A percentile compares a stretch with the other conserved stretches of the same genome.
These are phyloP conservation scores for Dendrocalamus sinicus DNA, from an alignment of 176 grass and related monocot genomes.

Conservation along the genomic window DNA sequence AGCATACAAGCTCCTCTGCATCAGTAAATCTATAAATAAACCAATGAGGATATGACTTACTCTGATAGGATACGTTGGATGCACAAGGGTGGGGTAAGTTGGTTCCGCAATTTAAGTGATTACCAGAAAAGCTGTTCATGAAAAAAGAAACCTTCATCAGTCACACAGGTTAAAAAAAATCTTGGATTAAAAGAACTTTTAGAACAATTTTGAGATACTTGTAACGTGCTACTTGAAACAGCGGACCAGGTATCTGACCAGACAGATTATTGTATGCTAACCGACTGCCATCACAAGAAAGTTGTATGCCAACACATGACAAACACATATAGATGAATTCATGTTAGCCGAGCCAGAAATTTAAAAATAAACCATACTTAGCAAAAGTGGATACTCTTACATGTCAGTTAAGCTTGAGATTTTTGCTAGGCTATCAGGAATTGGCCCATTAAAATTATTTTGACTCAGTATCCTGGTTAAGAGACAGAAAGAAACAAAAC, in stretches of 20 bases:
- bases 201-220: constrained; percentile 55
- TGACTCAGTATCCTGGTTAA: constrained; percentile 73
- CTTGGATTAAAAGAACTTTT: neutral
- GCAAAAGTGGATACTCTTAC: constrained; percentile 48
- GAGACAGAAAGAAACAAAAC: constrained; percentile 16
- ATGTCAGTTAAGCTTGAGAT: constrained; percentile 76
- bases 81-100: constrained; percentile 61
- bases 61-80: constrained; percentile 55
- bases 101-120: constrained; percentile 72
- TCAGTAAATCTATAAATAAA: constrained; percentile 6
- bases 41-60: constrained; percentile 45
- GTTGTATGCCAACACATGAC: constrained; percentile 36
- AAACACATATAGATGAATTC: constrained; percentile 14
- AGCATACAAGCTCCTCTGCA: neutral
- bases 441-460: constrained; percentile 65
- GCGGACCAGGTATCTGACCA: constrained; percentile 71
- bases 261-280: constrained; percentile 78
- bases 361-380: constrained; percentile 28
- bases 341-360: neutral
- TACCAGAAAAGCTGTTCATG: constrained; percentile 72
- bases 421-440: constrained; percentile 67
- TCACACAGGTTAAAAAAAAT: constrained; percentile 3
- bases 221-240: constrained; percentile 87
- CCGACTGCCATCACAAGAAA: constrained; percentile 57
- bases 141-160: constrained; percentile 36